Base-by-base conservation (phyloP, 1,284 basidiomycete species). In the Irpex sp. region DNA sequence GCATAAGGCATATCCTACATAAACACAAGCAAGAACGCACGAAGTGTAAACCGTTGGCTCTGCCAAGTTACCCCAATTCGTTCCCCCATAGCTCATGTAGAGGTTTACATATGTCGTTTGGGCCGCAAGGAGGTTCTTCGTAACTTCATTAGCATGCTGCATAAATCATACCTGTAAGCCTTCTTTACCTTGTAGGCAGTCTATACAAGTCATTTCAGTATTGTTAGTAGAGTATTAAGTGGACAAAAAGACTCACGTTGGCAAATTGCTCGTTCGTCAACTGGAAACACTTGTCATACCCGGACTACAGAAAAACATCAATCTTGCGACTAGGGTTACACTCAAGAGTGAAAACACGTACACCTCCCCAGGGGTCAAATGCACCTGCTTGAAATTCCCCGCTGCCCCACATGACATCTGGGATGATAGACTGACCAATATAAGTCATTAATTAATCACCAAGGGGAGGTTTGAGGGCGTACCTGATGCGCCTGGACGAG, bases 31-130 rank as follows among this genome's bases (percentile, higher is more conserved):
- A 71, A 26, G 26, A 26, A 4, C 80, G 67, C 78, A 82, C 63
- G 77, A 79, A 0, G 80, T 79, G 67, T 78, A 79, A 17, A 79
- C 79, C 0, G 77, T 77, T 51, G 76, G 60, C 68, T 78, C 66
- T 68, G 76, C 76, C 71, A 76, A 65, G 57, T 81, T 79, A 2
- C 79, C 80, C 80, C 80, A 82, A 61, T 80, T 80, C 4, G 80
- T 81, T 0, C 79, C 80, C 8, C 79, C 80, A 57, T 78, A 81
- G 6, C 75, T 76, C 76, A 80, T 79, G 58, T 80, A 79, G 1
- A 80, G 68, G 50, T 77, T 78, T 62, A 78, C 77, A 17, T 78
- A 69, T 19, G 71, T 69, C 1, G 74, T 73, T 36, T 74, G 76
- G 0, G 77, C 74, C 0, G 77, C 79, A 67, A 78, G 78, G 63